These are phyloP conservation scores for Magnolia changhungtana DNA, from an alignment of 164 flowering plant genomes.

Conservation along the genomic window DNA sequence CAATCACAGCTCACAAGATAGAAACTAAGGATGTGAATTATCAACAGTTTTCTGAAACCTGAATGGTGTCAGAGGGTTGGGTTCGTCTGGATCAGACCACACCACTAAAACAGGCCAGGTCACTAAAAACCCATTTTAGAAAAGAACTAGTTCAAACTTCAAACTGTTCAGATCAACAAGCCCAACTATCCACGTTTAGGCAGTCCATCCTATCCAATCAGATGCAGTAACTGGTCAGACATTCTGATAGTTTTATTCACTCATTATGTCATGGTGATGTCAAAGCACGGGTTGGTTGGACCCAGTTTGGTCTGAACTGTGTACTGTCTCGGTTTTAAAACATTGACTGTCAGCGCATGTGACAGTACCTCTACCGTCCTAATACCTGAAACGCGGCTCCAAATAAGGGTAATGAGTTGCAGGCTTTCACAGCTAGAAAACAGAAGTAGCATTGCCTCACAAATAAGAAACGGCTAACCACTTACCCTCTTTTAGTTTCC, in stretches of 20 bases:
- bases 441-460: neutral
- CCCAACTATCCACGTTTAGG: neutral
- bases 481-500: slow-evolving; percentile 50
- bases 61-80: neutral
- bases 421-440: neutral
- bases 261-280: too few relatives aligned
- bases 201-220: neutral
- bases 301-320: too few relatives aligned
- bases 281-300: too few relatives aligned
- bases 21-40: neutral
- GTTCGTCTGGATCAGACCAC: neutral
- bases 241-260: too few relatives aligned
- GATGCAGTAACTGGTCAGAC: neutral
- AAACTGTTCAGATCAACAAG: neutral
- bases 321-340: too few relatives aligned
- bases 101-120: neutral
- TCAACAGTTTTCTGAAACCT: neutral
- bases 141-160: neutral
- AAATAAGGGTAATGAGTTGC: neutral
- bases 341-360: neutral
- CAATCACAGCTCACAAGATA: neutral
- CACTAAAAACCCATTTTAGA: neutral
- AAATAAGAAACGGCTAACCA: neutral
- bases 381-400: neutral
- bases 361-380: neutral